Conservation (phyloP, 257 asterid genomes). For the Plantago elongata region DNA sequence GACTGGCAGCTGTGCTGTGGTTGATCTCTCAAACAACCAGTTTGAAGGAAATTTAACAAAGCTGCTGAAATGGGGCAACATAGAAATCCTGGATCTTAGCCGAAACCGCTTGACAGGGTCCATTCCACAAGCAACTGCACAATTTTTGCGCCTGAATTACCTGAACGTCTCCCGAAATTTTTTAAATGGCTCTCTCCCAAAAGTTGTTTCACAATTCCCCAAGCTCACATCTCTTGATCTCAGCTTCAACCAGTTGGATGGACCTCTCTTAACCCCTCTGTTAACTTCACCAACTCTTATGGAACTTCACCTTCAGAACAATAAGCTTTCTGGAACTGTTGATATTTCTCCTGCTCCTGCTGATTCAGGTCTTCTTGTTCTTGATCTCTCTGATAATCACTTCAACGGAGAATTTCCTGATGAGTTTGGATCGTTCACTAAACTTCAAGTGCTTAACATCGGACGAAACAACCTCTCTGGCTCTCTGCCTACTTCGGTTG, state of each 20-base stretch:
- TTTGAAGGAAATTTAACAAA: slow-evolving; percentile 67
- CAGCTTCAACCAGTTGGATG: slow-evolving; percentile 72
- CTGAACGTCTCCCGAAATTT: slow-evolving; percentile 72
- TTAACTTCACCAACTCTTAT: slow-evolving; percentile 57
- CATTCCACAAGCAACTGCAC: slow-evolving; percentile 73
- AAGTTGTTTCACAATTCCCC: slow-evolving; percentile 52
- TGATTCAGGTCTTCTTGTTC: slow-evolving; percentile 43
- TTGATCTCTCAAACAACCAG: slow-evolving; percentile 71
- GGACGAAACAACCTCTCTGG: slow-evolving; percentile 79
- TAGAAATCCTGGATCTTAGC: slow-evolving; percentile 83
- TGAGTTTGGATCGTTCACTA: slow-evolving; percentile 51
- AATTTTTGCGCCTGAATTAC: slow-evolving; percentile 67
- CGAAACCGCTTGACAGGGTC: slow-evolving; percentile 63
- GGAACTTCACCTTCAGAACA: slow-evolving; percentile 71
- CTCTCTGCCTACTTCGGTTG: slow-evolving; percentile 55
- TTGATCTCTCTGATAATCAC: slow-evolving; percentile 70
- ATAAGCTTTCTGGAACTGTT: slow-evolving; percentile 51
- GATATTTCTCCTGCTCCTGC: slow-evolving; percentile 47
- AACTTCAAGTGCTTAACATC: slow-evolving; percentile 53
- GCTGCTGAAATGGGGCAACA: slow-evolving; percentile 76
- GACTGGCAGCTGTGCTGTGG: slow-evolving; percentile 66
- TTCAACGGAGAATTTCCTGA: slow-evolving; percentile 57
- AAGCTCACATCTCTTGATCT: slow-evolving; percentile 70
- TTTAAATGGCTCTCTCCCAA: slow-evolving; percentile 62
- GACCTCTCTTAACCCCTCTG: slow-evolving; percentile 57